Base-by-base conservation (phyloP, 345 rosid species). In the Trapa bicornis region DNA sequence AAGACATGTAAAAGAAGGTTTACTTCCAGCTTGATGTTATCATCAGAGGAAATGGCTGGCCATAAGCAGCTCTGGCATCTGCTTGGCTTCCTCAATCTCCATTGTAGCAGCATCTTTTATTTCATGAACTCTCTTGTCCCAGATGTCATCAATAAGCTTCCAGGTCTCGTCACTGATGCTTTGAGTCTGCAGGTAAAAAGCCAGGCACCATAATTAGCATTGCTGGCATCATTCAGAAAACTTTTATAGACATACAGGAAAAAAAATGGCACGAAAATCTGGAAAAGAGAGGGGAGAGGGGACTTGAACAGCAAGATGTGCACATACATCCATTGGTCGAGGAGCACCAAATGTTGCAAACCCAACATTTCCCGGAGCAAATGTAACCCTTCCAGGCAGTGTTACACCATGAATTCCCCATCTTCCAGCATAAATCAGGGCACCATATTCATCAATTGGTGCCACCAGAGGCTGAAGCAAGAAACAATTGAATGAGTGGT, bases 351-450 rank as follows among this genome's bases (percentile, higher is more conserved):
- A 93, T 38, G 96, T 93, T 58, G 90, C 77, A 74, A 86, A 93
- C 43, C 98, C 98, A 11, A 83, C 80, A 86, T 88, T 89, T 71
- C 98, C 98, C 33, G 98, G 98, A 33, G 96, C 87, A 82, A 86
- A 93, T n/a, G 98, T 93, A 48, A 83, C 97, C 78, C 98, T 84
- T 37, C 96, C 98, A 0, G 98, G 97, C 63, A 90, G 90, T 1
- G 90, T 75, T 61, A 87, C 81, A 47, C 96, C 95, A 61, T 89
- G 87, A 65, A 87, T 80, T 63, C 96, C 98, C 98, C 98, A 92
- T 72, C 98, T 80, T 65, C 98, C 96, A 68, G 95, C 91, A 84
- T 89, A 87, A 64, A 92, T 81, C 45, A 89, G 83, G 56, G 95
- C 87, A 69, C 96, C 96, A 77, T 83, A 86, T 72, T 92, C 96